Base-by-base conservation (phyloP, 306 rosid genomes). In the Amphicarpaea edgeworthii region DNA sequence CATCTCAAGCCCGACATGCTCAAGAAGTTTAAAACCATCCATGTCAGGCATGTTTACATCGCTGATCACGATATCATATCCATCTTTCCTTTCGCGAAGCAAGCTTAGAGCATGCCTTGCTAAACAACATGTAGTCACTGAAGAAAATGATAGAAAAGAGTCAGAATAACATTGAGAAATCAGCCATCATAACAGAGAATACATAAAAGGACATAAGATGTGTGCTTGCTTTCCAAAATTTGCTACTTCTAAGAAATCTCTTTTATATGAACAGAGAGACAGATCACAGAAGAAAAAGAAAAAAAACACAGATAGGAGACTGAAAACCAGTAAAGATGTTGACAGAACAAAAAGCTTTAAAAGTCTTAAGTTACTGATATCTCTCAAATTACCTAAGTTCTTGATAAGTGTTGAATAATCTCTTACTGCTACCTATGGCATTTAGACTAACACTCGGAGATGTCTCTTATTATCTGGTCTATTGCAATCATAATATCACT, bases 11-110 rank as follows among this genome's bases (percentile, higher is more conserved):
- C 99, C 99, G 54, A 96, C 98, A 83, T 88, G 98, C 93, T 96
- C 99, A 0, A 96, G 99, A 49, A 96, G 99, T 63, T 88, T 96
- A 77, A 96, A 96, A n/a, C 99, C 99, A 42, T 96, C 99, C 99
- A 96, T 96, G 86, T 96, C 99, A 0, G 99, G 99, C 99, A 96
- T 96, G 96, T 96, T 96, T 3, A 96, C 99, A 68, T 96, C 99
- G 7, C 99, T 96, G 81, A 96, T 86, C 38, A 96, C 99, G 23
- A 96, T 96, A 79, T 96, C 99, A 8, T 89, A 96, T 26, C 91
- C 97, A 38, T 92, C 93, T 81, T 96, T 96, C 75, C 87, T 86
- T 64, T 96, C 97, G 0, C 99, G 90, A 46, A 96, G 99, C 86
- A 89, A 72, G 83, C 73, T 85, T 12, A 96, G 81, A 40, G 99